Conservation (phyloP, 306 rosid species). For the Vachellia collinsii region DNA sequence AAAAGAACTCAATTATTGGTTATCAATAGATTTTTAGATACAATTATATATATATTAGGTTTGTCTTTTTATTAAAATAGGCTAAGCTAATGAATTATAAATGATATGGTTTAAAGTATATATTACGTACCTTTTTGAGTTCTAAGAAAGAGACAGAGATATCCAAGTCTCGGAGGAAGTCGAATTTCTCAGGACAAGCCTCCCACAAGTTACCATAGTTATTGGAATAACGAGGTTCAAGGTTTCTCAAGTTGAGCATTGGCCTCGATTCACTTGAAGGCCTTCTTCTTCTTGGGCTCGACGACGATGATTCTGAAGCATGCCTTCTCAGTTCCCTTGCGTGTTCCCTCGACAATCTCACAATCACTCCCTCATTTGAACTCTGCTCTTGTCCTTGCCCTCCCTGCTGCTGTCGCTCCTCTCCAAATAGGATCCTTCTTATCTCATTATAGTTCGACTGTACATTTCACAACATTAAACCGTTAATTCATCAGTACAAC, state of each 20-base stretch:
- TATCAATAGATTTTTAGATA: too few species aligned
- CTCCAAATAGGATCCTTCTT: conserved; percentile 25
- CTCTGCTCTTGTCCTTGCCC: neutral
- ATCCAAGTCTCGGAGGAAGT: conserved; percentile 28
- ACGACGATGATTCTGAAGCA: neutral
- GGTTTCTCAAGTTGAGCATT: conserved; percentile 38
- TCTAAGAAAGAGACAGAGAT: neutral
- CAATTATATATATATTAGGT: too few species aligned
- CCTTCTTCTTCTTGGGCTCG: neutral
- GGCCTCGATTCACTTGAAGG: neutral
- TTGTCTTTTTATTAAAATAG: too few species aligned
- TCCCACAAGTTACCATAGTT: conserved; percentile 37
- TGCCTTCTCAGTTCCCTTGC: conserved; percentile 19
- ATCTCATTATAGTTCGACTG: conserved; percentile 33
- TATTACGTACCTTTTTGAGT: conserved; percentile 28
- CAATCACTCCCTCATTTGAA: conserved; percentile 29
- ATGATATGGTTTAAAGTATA: too few species aligned
- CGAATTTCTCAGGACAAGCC: conserved; percentile 23
- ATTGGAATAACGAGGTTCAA: conserved; percentile 26
- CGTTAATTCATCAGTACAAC: neutral
- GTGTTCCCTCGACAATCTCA: conserved; percentile 30
- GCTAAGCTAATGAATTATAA: too few species aligned
- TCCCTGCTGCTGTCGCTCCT: neutral
- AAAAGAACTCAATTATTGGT: too few species aligned
- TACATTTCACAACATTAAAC: neutral